Percentiles rank a stretch among this genome's conserved stretches.
phyloP scores from a whole-genome alignment of 371 early-diverging fungal genomes.

The Neoconidiobolus thromboides region DNA sequence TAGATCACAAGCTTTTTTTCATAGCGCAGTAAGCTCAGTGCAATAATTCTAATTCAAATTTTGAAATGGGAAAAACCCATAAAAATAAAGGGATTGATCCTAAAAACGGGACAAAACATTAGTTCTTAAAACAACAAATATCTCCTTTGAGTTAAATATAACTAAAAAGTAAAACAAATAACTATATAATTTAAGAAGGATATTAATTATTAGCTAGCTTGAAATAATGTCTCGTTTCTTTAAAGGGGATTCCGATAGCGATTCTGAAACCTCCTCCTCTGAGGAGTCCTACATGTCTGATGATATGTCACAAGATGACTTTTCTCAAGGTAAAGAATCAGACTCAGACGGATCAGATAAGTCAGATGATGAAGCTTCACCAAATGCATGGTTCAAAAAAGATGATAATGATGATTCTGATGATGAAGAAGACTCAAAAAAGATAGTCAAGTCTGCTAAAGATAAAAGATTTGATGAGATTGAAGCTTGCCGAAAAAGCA shows the following conservation, averaged over 20 bases:
- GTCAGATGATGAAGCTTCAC: conserved; percentile 16
- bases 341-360: conserved; percentile 18
- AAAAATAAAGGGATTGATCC: too few relatives aligned
- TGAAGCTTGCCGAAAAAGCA: conserved; percentile 31
- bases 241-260: conserved; percentile 18
- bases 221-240: conserved; percentile 26
- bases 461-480: conserved; percentile 67
- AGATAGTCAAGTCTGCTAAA: conserved; percentile 58
- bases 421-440: conserved; percentile 43
- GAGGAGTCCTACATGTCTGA: conserved; percentile 1
- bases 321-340: conserved; percentile 30
- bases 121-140: too few relatives aligned
- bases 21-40: too few relatives aligned
- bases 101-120: too few relatives aligned
- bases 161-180: too few relatives aligned
- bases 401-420: conserved; percentile 22
- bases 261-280: conserved; percentile 8
- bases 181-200: too few relatives aligned
- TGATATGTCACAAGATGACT: conserved; percentile 14
- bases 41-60: too few relatives aligned
- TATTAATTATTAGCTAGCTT: too few relatives aligned
- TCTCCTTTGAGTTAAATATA: too few relatives aligned
- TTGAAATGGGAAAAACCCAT: too few relatives aligned
- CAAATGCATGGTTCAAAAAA: conserved; percentile 20
- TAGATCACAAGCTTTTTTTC: too few relatives aligned